A percentile compares a stretch with the other conserved stretches of the same genome.
Evolutionary conservation across 108 stramenopile genomes (phyloP).

Genomic region (Cylindrotheca fusiformis): DNA sequence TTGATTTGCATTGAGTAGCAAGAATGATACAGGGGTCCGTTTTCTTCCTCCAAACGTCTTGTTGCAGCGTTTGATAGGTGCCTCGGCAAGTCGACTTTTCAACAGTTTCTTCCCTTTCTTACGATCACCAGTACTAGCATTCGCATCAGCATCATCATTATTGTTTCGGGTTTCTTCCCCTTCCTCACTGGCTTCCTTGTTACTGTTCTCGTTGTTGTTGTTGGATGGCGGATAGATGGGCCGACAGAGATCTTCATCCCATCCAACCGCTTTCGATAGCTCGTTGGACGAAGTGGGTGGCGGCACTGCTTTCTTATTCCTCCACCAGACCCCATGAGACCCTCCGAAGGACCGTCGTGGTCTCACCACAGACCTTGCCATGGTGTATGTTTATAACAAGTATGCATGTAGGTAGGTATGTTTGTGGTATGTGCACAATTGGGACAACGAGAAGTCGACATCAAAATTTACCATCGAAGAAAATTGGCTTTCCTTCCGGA

Average conservation of each 20-base stretch:
- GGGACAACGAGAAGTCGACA: too few species aligned
- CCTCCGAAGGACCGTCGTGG: constrained; percentile 24
- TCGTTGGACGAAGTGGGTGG: too few species aligned
- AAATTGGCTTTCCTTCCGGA: too few species aligned
- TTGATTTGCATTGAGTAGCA: constrained; percentile 3
- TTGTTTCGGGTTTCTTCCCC: not conserved
- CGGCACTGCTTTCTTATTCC: not conserved
- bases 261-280: too few species aligned
- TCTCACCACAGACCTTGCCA: too few species aligned
- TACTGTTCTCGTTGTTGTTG: not conserved
- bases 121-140: not conserved
- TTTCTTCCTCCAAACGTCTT: constrained; percentile 9
- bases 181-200: not conserved
- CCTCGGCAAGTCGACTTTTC: not conserved
- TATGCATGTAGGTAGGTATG: too few species aligned
- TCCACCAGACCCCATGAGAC: constrained; percentile 20
- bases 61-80: constrained; percentile 8
- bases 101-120: not conserved
- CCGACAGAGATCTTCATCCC: constrained; percentile 34
- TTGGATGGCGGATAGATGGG: constrained; percentile 20
- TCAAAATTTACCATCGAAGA: too few species aligned
- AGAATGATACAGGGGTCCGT: constrained; percentile 6
- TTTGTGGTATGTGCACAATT: too few species aligned
- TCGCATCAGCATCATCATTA: constrained; percentile 1
- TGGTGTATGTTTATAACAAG: too few species aligned